phyloP scores from a whole-genome alignment of 176 grass and related monocot genomes.

The Eleusine coracana region DNA sequence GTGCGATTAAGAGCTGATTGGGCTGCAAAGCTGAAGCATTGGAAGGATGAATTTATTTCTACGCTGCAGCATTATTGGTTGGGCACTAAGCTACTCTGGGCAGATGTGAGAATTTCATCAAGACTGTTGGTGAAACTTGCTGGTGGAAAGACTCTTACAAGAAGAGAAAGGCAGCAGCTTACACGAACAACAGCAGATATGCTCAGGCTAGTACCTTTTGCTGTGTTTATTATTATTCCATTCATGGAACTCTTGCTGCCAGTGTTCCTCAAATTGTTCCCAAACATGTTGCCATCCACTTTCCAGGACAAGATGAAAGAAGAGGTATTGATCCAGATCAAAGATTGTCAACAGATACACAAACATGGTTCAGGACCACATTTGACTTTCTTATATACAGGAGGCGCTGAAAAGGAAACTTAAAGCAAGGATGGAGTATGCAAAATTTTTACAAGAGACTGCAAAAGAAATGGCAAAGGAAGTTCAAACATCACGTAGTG shows the following conservation, averaged over 20 bases:
- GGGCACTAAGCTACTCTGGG: constrained; percentile 71
- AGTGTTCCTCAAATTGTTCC: constrained; percentile 90
- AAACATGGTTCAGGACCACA: constrained; percentile 12
- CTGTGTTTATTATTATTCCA: constrained; percentile 88
- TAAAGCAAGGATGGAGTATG: constrained; percentile 94
- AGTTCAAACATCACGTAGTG: constrained; percentile 71
- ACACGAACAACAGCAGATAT: constrained; percentile 93
- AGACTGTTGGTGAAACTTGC: constrained; percentile 91
- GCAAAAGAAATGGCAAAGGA: constrained; percentile 96
- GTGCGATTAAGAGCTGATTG: constrained; percentile 69
- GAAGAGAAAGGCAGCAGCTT: constrained; percentile 85
- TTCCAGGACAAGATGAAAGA: constrained; percentile 95
- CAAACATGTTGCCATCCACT: constrained; percentile 96
- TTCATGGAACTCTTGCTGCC: constrained; percentile 97
- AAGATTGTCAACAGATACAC: neutral
- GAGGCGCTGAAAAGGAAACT: constrained; percentile 86
- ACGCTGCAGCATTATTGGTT: constrained; percentile 94
- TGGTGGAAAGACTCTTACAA: constrained; percentile 77
- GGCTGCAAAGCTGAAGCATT: constrained; percentile 78
- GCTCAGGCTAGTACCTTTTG: constrained; percentile 88
- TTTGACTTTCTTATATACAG: constrained; percentile 48
- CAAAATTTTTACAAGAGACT: constrained; percentile 92
- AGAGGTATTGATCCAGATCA: constrained; percentile 58
- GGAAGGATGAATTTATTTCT: constrained; percentile 94
- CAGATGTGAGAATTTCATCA: constrained; percentile 90